Percentiles rank a stretch among this genome's conserved stretches.
Evolutionary conservation across 2,329 filamentous ascomycete genomes (phyloP).

Genomic region (Teratosphaeria destructans): DNA sequence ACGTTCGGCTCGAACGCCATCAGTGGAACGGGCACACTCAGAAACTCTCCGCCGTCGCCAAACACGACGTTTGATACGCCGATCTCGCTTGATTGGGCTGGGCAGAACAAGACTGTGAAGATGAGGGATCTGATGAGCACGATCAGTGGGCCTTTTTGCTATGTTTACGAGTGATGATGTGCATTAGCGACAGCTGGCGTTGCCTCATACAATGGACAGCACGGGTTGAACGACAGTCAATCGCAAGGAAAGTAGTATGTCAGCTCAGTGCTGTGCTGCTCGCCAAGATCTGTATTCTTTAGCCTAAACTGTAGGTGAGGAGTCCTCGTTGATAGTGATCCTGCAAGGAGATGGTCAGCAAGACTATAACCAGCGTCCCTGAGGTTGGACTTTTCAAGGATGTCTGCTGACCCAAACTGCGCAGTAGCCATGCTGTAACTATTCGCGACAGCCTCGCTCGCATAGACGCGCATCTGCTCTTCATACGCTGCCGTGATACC

Average conservation of each 20-base stretch:
- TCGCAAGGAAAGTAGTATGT: background rate
- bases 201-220: background rate
- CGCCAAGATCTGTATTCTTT: background rate
- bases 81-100: slow-evolving; percentile 25
- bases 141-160: slow-evolving; percentile 22
- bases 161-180: slow-evolving; percentile 14
- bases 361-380: background rate
- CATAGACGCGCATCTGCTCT: slow-evolving; percentile 40
- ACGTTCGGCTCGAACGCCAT: slow-evolving; percentile 24
- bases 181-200: background rate
- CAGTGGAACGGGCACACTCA: slow-evolving; percentile 35
- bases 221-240: background rate
- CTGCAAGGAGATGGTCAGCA: background rate
- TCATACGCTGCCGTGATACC: slow-evolving; percentile 31
- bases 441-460: slow-evolving; percentile 42
- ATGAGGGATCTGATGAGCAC: slow-evolving; percentile 24
- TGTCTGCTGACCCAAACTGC: slow-evolving; percentile 25
- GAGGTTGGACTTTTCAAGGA: background rate
- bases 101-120: slow-evolving; percentile 7
- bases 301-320: background rate
- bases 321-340: background rate
- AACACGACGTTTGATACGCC: slow-evolving; percentile 36
- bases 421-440: slow-evolving; percentile 42
- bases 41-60: slow-evolving; percentile 32
- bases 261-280: background rate